These are phyloP conservation scores for Passalora sequoiae DNA, from an alignment of 2,329 filamentous ascomycete genomes.

Conservation along the genomic window DNA sequence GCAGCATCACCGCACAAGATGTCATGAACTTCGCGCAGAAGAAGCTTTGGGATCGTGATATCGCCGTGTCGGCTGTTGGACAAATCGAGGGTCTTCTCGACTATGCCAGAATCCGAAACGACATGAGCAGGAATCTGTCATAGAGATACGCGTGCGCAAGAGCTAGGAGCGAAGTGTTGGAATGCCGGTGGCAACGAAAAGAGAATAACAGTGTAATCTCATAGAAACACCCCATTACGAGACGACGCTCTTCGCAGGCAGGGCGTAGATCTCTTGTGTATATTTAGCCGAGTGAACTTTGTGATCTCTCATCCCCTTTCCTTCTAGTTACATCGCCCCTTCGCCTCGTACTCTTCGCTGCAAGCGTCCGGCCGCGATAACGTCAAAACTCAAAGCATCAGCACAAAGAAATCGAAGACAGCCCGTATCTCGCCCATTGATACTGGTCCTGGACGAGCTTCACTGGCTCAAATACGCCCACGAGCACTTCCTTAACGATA, in stretches of 20 bases:
- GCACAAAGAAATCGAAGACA: too few relatives aligned
- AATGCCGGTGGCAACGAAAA: conserved; percentile 5
- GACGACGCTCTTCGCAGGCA: conserved; percentile 4
- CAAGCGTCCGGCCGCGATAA: not conserved
- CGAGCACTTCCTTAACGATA: too few relatives aligned
- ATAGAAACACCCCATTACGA: conserved; percentile 16
- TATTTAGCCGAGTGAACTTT: conserved; percentile 13
- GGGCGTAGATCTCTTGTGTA: conserved; percentile 10
- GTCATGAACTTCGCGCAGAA: conserved; percentile 93
- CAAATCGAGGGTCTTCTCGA: conserved; percentile 78
- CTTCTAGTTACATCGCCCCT: not conserved
- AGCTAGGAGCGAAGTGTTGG: conserved; percentile 4
- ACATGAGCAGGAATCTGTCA: conserved; percentile 73
- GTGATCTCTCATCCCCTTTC: not conserved
- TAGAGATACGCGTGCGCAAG: conserved; percentile 23
- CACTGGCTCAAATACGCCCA: too few relatives aligned
- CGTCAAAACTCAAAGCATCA: not conserved
- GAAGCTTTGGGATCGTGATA: conserved; percentile 96
- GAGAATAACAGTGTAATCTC: conserved; percentile 22
- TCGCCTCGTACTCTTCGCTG: not conserved
- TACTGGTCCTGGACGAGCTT: too few relatives aligned
- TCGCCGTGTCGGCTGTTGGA: conserved; percentile 89
- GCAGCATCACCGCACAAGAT: conserved; percentile 86
- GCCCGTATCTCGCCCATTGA: too few relatives aligned
- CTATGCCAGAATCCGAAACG: conserved; percentile 72